Evolutionary conservation across 2,329 filamentous ascomycete species (phyloP), one percentile per base, ranked within the genome.

Genomic region (Alternaria ventricosa): DNA sequence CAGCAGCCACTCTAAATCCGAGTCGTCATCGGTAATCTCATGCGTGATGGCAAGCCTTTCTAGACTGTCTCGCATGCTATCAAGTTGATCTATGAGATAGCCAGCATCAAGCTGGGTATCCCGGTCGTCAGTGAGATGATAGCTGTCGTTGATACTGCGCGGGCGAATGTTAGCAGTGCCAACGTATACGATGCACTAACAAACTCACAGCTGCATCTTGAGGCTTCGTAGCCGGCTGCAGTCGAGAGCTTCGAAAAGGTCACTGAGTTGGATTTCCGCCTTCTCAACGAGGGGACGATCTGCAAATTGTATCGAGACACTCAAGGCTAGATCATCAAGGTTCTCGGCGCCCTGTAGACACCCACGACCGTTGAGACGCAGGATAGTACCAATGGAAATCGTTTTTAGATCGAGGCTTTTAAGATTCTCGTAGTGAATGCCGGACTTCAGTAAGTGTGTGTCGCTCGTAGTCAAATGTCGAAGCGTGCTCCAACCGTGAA

Each of bases 301-400:
- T 6, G 67, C 62, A n/a, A 73, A 66, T 13, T 69, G 66, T 10
- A 72, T 59, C 0, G 69, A 68, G 9, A 67, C 50, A 11, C 65
- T 66, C 23, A 73, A 9, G 3, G 54, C 45, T 7, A 75, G 57
- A n/a, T 66, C 36, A 6, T 55, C 54, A 8, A 75, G 51, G 3
- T 66, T 63, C 15, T 63, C 60, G 9, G 67, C 64, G 22, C 70
- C 68, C 20, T 65, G 66, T 6, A 72, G 61, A 47, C 68, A 70
- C 22, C 70, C 65, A 13, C 64, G 71, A 10, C 72, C 71, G n/a
- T 72, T 73, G 15, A 75, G 49, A 12, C 65, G 65, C 13, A 72
- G 51, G 1, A 72, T 47, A 1, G 65, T 67, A n/a, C 61, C 63
- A 9, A 68, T 68, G 28, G 61, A 61, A n/a, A 73, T 45, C 15